Conservation (phyloP, 805 yeast species). For the Ogataea corticis region DNA sequence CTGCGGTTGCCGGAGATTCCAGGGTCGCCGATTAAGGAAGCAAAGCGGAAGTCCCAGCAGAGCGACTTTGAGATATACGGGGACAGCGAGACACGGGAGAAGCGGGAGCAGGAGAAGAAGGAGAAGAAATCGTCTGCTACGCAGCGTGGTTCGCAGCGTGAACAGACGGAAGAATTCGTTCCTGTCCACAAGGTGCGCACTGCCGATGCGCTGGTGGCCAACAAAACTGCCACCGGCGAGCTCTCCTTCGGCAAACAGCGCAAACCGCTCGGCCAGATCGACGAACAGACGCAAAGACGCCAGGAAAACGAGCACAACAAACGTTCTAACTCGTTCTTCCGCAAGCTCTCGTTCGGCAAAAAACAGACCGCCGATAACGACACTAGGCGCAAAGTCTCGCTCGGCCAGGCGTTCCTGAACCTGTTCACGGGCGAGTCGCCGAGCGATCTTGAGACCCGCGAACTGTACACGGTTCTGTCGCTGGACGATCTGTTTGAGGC, state of each 20-base stretch:
- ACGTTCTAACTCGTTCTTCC: conserved; percentile 35
- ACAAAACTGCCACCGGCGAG: conserved; percentile 14
- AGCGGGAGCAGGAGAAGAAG: neutral
- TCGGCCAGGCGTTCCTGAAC: conserved; percentile 38
- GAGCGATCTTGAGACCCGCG: conserved; percentile 31
- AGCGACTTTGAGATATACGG: conserved; percentile 28
- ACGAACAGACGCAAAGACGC: conserved; percentile 15
- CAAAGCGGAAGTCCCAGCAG: conserved; percentile 22
- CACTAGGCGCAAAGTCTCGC: conserved; percentile 22
- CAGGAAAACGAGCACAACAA: conserved; percentile 17
- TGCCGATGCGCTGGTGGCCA: conserved; percentile 8
- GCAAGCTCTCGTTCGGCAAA: conserved; percentile 53
- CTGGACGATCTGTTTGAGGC: conserved; percentile 64
- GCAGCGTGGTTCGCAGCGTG: too few relatives aligned
- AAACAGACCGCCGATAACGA: conserved; percentile 30
- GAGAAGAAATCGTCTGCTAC: too few relatives aligned
- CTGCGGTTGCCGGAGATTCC: conserved; percentile 51
- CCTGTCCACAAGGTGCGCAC: neutral
- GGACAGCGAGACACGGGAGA: conserved; percentile 7
- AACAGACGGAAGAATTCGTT: neutral
- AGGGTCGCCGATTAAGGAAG: conserved; percentile 37
- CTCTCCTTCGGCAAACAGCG: conserved; percentile 23
- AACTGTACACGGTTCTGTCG: conserved; percentile 38
- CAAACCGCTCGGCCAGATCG: conserved; percentile 28
- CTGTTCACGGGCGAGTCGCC: conserved; percentile 36